A percentile compares a stretch with the other conserved stretches of the same genome.
Conservation (phyloP, 2,329 filamentous ascomycete species). For the Zarea fungicola region DNA sequence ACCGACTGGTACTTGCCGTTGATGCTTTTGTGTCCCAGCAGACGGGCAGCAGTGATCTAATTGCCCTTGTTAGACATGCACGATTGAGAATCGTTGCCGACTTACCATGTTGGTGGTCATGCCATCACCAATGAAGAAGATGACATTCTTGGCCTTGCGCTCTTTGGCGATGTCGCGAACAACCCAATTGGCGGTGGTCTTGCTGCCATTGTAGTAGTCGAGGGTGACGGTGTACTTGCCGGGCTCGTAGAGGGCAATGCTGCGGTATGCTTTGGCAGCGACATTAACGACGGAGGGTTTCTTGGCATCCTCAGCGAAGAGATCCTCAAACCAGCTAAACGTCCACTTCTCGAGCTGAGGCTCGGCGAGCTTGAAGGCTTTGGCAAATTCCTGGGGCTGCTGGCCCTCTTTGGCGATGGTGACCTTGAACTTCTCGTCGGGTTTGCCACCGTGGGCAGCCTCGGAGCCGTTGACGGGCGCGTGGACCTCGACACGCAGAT, state of each 20-base stretch:
- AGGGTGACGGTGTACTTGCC: constrained; percentile 74
- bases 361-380: constrained; percentile 66
- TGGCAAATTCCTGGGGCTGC: constrained; percentile 48
- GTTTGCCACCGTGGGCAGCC: constrained; percentile 61
- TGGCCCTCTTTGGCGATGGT: constrained; percentile 63
- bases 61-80: constrained; percentile 10
- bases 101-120: constrained; percentile 67
- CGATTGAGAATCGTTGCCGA: not conserved
- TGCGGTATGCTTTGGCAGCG: constrained; percentile 71
- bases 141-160: constrained; percentile 77
- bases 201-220: constrained; percentile 67
- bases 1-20: constrained; percentile 77
- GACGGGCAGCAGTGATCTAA: constrained; percentile 67
- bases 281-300: constrained; percentile 73
- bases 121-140: constrained; percentile 75
- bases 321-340: constrained; percentile 80
- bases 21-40: constrained; percentile 75
- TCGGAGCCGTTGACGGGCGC: constrained; percentile 78
- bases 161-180: constrained; percentile 65
- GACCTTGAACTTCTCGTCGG: constrained; percentile 71
- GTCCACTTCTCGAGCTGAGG: constrained; percentile 74
- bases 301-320: constrained; percentile 68
- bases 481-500: constrained; percentile 77
- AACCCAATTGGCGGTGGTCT: constrained; percentile 69
- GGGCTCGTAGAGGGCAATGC: constrained; percentile 70